phyloP scores from a whole-genome alignment of 2,329 filamentous ascomycete species.

The Pyrenophora seminiperda region DNA sequence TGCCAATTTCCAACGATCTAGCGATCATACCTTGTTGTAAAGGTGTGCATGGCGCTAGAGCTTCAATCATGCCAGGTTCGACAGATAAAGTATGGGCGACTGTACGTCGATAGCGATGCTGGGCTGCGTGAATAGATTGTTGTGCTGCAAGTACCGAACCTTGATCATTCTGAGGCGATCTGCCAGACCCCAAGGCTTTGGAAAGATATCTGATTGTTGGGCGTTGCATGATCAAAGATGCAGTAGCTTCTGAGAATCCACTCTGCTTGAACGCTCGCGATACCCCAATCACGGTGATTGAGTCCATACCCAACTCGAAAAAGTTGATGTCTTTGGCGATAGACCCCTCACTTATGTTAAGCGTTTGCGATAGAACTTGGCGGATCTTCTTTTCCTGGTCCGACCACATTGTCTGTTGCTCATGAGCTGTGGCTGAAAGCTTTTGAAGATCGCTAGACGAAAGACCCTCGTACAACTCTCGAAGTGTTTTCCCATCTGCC shows the following conservation, averaged over 20 bases:
- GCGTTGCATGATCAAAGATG: slow-evolving; percentile 70
- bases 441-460: slow-evolving; percentile 65
- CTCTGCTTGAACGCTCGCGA: slow-evolving; percentile 65
- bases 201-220: slow-evolving; percentile 51
- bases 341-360: slow-evolving; percentile 51
- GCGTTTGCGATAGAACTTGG: slow-evolving; percentile 60
- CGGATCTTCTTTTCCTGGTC: slow-evolving; percentile 57
- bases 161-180: slow-evolving; percentile 2
- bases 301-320: slow-evolving; percentile 87
- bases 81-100: slow-evolving; percentile 61
- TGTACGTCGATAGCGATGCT: slow-evolving; percentile 62
- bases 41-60: slow-evolving; percentile 80
- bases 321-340: slow-evolving; percentile 67
- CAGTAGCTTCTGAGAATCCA: slow-evolving; percentile 65
- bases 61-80: slow-evolving; percentile 64
- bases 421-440: slow-evolving; percentile 44
- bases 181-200: slow-evolving; percentile 33
- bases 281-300: slow-evolving; percentile 78
- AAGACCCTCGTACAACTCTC: slow-evolving; percentile 67
- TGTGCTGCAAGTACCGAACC: slow-evolving; percentile 55
- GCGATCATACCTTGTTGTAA: slow-evolving; percentile 87
- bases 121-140: slow-evolving; percentile 67
- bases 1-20: slow-evolving; percentile 63
- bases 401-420: slow-evolving; percentile 35
- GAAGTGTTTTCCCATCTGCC: slow-evolving; percentile 74